phyloP scores from a whole-genome alignment of 331 rosid genomes.

The Malus hybrid region DNA sequence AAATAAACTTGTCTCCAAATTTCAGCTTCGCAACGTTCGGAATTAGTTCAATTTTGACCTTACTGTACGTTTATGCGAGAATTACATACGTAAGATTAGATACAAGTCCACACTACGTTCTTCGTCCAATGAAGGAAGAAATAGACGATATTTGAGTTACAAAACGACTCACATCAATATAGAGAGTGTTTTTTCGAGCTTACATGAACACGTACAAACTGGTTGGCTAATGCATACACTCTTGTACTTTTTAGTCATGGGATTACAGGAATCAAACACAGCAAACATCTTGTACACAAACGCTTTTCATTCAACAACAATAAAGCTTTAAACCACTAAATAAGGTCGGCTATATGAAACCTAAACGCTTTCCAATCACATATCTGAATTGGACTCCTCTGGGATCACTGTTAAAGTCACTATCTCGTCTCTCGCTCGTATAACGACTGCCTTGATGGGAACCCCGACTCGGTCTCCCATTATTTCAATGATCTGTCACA shows the following conservation, averaged over 20 bases:
- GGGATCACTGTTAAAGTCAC: slow-evolving; percentile 57
- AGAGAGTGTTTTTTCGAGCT: background rate
- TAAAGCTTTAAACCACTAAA: too few species aligned
- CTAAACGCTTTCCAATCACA: slow-evolving; percentile 19
- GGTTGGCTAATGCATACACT: background rate
- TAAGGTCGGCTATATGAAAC: too few species aligned
- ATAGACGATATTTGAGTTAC: background rate
- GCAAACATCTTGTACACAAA: background rate
- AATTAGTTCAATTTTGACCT: background rate
- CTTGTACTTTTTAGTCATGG: background rate
- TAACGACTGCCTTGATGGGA: slow-evolving; percentile 55
- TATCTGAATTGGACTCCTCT: slow-evolving; percentile 52
- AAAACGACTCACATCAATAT: background rate
- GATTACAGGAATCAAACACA: background rate
- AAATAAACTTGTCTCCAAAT: background rate
- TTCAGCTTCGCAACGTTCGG: too few species aligned
- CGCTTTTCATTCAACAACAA: background rate
- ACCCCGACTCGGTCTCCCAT: slow-evolving; percentile 66
- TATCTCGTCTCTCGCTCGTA: slow-evolving; percentile 32
- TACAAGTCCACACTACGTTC: background rate
- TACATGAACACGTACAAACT: background rate
- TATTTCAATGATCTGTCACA: slow-evolving; percentile 60
- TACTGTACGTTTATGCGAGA: background rate
- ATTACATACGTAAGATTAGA: background rate
- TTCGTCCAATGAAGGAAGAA: background rate